Conservation (phyloP, 2,329 filamentous ascomycete species). For the Colletotrichum viniferum region DNA sequence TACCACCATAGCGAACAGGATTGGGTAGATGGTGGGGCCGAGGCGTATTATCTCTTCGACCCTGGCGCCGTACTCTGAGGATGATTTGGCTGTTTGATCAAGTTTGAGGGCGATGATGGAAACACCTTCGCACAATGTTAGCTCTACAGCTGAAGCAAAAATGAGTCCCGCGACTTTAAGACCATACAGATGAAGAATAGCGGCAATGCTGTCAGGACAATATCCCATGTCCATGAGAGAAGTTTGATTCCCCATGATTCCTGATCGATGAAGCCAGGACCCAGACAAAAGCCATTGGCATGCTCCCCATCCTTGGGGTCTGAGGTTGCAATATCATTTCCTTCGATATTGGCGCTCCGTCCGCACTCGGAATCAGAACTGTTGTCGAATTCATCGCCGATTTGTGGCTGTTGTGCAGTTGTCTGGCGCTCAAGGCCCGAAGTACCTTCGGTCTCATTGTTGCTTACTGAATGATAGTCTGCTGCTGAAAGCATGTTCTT, state of each 20-base stretch:
- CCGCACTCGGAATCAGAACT: not conserved
- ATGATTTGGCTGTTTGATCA: not conserved
- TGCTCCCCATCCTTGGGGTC: not conserved
- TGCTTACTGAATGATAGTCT: not conserved
- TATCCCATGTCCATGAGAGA: not conserved
- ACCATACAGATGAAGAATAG: not conserved
- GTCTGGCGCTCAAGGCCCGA: fast-evolving
- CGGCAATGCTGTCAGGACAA: not conserved
- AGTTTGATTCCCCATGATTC: not conserved
- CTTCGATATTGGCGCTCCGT: not conserved
- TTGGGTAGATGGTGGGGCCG: not conserved
- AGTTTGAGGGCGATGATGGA: not conserved
- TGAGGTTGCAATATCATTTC: fast-evolving
- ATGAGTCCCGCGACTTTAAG: too few relatives aligned
- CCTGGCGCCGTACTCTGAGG: not conserved
- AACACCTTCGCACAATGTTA: not conserved
- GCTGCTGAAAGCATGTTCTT: not conserved
- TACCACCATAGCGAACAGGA: not conserved
- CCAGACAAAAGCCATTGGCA: fast-evolving
- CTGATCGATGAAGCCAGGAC: not conserved
- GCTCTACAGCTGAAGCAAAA: too few relatives aligned
- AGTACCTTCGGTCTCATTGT: not conserved
- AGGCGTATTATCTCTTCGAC: not conserved
- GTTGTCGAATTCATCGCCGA: not conserved
- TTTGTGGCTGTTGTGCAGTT: not conserved